These are phyloP conservation scores for Pistacia atlantica DNA, from an alignment of 345 rosid genomes.

Conservation along the genomic window DNA sequence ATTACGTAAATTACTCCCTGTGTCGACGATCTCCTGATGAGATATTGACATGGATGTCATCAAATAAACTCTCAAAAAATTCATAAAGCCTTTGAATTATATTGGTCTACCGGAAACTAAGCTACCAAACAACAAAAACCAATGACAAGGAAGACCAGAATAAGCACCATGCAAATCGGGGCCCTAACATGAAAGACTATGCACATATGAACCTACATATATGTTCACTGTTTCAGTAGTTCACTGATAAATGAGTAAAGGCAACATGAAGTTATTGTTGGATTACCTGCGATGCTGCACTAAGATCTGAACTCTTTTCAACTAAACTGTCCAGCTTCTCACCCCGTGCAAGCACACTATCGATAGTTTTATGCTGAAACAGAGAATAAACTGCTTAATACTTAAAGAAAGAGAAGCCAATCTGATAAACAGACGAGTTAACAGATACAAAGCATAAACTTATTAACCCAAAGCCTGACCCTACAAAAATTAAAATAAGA, in stretches of 20 bases:
- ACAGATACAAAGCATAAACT: neutral
- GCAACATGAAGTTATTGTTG: neutral
- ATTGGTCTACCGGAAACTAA: neutral
- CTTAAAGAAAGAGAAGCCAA: constrained; percentile 2
- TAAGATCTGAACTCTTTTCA: constrained; percentile 97
- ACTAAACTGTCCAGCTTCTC: constrained; percentile 96
- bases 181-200: neutral
- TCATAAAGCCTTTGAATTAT: neutral
- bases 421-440: neutral
- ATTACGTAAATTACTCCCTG: neutral
- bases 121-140: neutral
- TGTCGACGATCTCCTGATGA: neutral
- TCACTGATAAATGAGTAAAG: neutral
- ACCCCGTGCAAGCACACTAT: constrained; percentile 96
- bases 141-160: neutral
- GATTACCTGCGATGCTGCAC: constrained; percentile 93
- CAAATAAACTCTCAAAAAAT: neutral
- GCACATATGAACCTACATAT: neutral
- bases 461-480: neutral
- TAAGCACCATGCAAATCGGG: neutral
- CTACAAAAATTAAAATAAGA: no score
- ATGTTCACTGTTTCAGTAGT: neutral
- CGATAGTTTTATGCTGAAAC: constrained; percentile 93
- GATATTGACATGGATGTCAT: neutral
- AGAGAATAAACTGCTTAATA: constrained; percentile 10